These are phyloP conservation scores for Coleophoma crateriformis DNA, from an alignment of 2,329 filamentous ascomycete genomes.

Conservation along the genomic window DNA sequence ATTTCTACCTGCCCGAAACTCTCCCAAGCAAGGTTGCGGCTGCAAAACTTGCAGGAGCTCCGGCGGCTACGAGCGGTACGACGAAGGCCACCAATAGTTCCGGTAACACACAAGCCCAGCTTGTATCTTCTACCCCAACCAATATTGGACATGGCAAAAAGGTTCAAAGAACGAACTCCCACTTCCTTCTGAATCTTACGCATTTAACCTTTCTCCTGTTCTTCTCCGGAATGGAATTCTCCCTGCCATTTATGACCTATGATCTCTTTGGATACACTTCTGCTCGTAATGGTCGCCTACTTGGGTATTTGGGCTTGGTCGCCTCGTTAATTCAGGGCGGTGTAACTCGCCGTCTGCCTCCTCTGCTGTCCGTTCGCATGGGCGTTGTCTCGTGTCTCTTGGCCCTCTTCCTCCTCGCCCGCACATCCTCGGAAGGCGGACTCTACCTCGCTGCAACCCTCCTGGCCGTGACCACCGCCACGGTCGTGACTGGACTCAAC, in stretches of 20 bases:
- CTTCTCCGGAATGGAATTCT: constrained; percentile 98
- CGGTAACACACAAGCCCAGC: constrained; percentile 8
- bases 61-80: constrained; percentile 12
- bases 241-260: constrained; percentile 94
- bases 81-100: constrained; percentile 10
- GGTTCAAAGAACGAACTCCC: constrained; percentile 63
- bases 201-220: constrained; percentile 93
- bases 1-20: constrained; percentile 80
- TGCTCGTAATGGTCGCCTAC: constrained; percentile 73
- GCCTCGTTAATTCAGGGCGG: constrained; percentile 90
- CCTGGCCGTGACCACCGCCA: constrained; percentile 85
- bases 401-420: constrained; percentile 75
- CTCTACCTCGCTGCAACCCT: constrained; percentile 80
- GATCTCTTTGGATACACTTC: constrained; percentile 83
- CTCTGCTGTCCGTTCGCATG: constrained; percentile 71
- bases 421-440: constrained; percentile 58
- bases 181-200: constrained; percentile 72
- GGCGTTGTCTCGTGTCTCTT: constrained; percentile 73
- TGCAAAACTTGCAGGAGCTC: constrained; percentile 16
- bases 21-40: constrained; percentile 51
- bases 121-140: constrained; percentile 18
- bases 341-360: constrained; percentile 80
- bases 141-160: constrained; percentile 12
- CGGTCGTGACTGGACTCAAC: constrained; percentile 90
- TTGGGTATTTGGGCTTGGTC: constrained; percentile 87